Evolutionary conservation across 805 yeast genomes (phyloP).

Genomic region (Ogataea wickerhamii): DNA sequence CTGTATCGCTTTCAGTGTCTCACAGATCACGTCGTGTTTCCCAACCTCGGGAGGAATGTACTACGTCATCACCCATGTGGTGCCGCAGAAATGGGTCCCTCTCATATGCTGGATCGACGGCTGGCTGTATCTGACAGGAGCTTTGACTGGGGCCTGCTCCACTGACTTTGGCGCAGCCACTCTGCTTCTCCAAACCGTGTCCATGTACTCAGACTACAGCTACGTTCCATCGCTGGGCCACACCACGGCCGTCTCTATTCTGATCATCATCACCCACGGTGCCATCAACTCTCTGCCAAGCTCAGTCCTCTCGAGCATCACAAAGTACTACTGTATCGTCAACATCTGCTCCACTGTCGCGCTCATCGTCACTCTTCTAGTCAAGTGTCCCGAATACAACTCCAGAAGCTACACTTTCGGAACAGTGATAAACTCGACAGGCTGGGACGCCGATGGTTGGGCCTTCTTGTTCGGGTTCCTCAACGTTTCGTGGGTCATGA

Average conservation of each 20-base stretch:
- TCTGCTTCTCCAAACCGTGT: slow-evolving; percentile 43
- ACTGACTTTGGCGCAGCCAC: slow-evolving; percentile 52
- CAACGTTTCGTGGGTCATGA: slow-evolving; percentile 58
- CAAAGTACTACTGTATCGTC: slow-evolving; percentile 49
- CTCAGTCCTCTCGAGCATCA: slow-evolving; percentile 44
- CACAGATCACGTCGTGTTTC: slow-evolving; percentile 47
- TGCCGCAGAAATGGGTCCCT: slow-evolving; percentile 48
- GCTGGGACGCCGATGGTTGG: slow-evolving; percentile 53
- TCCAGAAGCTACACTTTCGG: slow-evolving; percentile 46
- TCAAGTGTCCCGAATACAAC: slow-evolving; percentile 46
- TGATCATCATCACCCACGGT: slow-evolving; percentile 47
- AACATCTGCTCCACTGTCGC: slow-evolving; percentile 48
- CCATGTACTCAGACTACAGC: slow-evolving; percentile 36
- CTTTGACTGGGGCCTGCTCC: slow-evolving; percentile 48
- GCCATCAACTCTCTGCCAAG: slow-evolving; percentile 50
- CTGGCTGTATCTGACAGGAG: slow-evolving; percentile 48
- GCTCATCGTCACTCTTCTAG: slow-evolving; percentile 51
- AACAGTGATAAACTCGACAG: slow-evolving; percentile 42
- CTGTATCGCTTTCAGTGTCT: slow-evolving; percentile 49
- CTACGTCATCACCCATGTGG: slow-evolving; percentile 44
- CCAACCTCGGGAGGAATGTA: slow-evolving; percentile 56
- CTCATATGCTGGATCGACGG: slow-evolving; percentile 53
- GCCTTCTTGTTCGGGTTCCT: slow-evolving; percentile 55
- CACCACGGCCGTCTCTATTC: slow-evolving; percentile 48
- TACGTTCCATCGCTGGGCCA: slow-evolving; percentile 42